Evolutionary conservation across 2,329 filamentous ascomycete genomes (phyloP).

Genomic region (Exophiala mesophila): DNA sequence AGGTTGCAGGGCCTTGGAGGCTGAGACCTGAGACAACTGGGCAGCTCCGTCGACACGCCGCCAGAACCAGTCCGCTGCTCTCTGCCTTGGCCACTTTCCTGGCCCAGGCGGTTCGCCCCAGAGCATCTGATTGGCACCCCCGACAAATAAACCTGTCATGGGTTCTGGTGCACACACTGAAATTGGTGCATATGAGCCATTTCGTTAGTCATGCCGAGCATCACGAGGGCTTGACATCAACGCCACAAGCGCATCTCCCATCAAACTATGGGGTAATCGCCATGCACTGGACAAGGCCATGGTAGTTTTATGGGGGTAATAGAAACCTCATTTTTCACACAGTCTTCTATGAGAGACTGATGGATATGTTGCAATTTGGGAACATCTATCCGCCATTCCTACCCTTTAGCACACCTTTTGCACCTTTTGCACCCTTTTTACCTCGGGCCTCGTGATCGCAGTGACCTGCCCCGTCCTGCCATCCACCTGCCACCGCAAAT

Average conservation of each 20-base stretch:
- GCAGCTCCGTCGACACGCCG: no score
- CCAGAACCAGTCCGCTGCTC: no score
- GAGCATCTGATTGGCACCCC: no score
- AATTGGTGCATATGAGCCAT: conserved; percentile 9
- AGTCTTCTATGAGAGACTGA: neutral
- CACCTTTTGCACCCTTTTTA: neutral
- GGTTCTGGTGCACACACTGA: neutral
- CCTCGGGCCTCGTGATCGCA: no score
- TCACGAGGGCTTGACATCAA: conserved; percentile 5
- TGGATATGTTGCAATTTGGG: neutral
- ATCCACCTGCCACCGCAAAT: no score
- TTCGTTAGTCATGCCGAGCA: conserved; percentile 22
- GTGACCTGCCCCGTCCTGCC: no score
- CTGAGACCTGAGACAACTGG: no score
- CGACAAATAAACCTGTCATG: conserved; percentile 7
- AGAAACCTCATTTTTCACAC: conserved; percentile 18
- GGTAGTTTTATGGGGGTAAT: conserved; percentile 33
- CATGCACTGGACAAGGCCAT: conserved; percentile 10
- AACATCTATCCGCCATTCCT: neutral
- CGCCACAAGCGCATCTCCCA: conserved; percentile 13
- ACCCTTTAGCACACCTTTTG: neutral
- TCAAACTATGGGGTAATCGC: conserved; percentile 24
- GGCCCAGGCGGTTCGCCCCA: no score
- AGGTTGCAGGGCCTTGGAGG: no score
- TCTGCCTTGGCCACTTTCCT: no score